phyloP scores from a whole-genome alignment of 441 rosid species.

The Populus hybrid region DNA sequence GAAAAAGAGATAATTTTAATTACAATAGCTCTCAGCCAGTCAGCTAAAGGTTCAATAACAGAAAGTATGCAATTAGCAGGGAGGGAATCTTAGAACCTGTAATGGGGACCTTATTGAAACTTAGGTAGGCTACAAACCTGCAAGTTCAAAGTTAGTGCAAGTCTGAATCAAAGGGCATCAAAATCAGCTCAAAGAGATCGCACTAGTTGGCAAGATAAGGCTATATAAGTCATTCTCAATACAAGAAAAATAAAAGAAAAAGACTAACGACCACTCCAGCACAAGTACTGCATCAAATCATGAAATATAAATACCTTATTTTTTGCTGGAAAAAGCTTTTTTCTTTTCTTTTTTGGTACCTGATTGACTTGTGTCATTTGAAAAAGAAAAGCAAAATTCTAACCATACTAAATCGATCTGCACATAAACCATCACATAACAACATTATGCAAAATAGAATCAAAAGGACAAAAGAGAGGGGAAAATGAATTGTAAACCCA shows the following conservation, averaged over 20 bases:
- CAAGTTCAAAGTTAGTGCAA: conserved; percentile 5
- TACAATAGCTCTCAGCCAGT: conserved; percentile 3
- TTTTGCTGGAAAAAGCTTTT: neutral
- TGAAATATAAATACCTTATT: neutral
- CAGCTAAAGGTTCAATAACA: neutral
- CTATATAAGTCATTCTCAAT: neutral
- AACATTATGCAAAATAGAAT: neutral
- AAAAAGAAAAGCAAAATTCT: neutral
- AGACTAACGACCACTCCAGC: neutral
- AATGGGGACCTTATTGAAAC: neutral
- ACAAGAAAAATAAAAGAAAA: neutral
- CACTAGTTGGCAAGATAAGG: neutral
- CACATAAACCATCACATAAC: neutral
- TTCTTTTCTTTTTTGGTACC: neutral
- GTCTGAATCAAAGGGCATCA: conserved; percentile 7
- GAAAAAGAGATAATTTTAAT: conserved; percentile 8
- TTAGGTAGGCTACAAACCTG: conserved; percentile 16
- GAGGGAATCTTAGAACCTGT: conserved; percentile 10
- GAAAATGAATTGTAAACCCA: neutral
- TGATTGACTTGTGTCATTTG: neutral
- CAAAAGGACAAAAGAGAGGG: neutral
- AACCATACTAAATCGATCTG: neutral
- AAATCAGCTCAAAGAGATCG: conserved; percentile 12
- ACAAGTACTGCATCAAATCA: too few species aligned
- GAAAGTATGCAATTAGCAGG: conserved; percentile 9